Percentiles rank a stretch among this genome's conserved stretches.
phyloP scores from a whole-genome alignment of 306 rosid genomes.

The Trichosanthes truncata region DNA sequence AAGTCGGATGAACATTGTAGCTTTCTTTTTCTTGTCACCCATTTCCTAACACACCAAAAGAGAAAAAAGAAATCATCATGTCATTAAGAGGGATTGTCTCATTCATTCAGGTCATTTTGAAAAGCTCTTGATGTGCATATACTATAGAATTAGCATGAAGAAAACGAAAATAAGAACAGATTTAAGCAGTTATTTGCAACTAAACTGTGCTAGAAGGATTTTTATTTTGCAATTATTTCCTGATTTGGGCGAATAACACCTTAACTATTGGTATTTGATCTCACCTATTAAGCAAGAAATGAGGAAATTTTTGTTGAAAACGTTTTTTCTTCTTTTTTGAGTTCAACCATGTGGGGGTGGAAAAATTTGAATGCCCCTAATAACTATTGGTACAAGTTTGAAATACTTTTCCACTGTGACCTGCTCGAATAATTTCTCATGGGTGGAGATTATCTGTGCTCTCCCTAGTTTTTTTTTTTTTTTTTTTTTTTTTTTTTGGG shows the following conservation, averaged over 20 bases:
- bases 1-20: conserved; percentile 68
- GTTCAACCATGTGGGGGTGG: too few relatives aligned
- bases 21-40: conserved; percentile 91
- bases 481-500: too few relatives aligned
- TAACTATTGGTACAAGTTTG: too few relatives aligned
- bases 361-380: too few relatives aligned
- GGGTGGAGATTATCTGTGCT: too few relatives aligned
- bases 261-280: too few relatives aligned
- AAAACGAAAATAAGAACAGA: not conserved
- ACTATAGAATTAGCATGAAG: not conserved
- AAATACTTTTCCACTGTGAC: too few relatives aligned
- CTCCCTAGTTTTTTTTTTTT: not conserved
- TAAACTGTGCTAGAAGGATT: not conserved
- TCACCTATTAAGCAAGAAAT: not conserved
- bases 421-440: too few relatives aligned
- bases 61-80: not conserved
- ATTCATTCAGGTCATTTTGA: not conserved
- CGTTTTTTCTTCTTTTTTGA: too few relatives aligned
- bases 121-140: not conserved
- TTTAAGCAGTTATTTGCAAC: not conserved
- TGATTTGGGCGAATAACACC: not conserved
- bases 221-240: not conserved
- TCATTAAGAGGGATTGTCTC: not conserved
- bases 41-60: conserved; percentile 27
- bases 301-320: not conserved